Conservation (phyloP, 2,329 filamentous ascomycete species). For the Monosporascus sp. region DNA sequence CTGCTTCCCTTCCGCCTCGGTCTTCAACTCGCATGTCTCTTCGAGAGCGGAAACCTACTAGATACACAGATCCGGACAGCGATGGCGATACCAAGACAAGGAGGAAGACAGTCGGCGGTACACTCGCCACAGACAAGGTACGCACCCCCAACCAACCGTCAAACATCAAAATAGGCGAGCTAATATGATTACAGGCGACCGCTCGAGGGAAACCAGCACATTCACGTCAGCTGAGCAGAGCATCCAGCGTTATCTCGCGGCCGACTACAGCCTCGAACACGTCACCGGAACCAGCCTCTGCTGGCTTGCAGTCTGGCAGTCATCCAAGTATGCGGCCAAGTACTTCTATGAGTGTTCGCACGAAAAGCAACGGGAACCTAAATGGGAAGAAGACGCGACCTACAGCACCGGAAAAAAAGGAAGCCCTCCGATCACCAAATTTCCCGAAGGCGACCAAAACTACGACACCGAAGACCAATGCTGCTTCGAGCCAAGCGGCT, state of each 20-base stretch:
- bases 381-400: constrained; percentile 57
- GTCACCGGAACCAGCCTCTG: constrained; percentile 4
- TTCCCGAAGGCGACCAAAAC: constrained; percentile 32
- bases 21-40: constrained; percentile 64
- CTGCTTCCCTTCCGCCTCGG: constrained; percentile 24
- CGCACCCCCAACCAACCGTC: constrained; percentile 6
- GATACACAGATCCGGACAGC: constrained; percentile 48
- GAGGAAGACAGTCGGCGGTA: constrained; percentile 56
- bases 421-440: constrained; percentile 29
- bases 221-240: constrained; percentile 45
- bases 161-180: neutral
- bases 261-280: constrained; percentile 22
- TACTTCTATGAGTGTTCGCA: constrained; percentile 37
- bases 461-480: constrained; percentile 7
- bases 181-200: constrained; percentile 25
- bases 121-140: constrained; percentile 41
- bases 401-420: constrained; percentile 38
- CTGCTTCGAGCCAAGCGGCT: constrained; percentile 4
- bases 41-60: constrained; percentile 61
- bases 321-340: constrained; percentile 34
- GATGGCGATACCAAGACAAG: constrained; percentile 47
- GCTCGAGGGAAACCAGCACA: constrained; percentile 29
- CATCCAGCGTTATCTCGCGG: constrained; percentile 29
- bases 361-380: constrained; percentile 33
- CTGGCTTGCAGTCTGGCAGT: neutral